Base-by-base conservation (phyloP, 2,329 filamentous ascomycete species). In the Clarireedia hainanense region DNA sequence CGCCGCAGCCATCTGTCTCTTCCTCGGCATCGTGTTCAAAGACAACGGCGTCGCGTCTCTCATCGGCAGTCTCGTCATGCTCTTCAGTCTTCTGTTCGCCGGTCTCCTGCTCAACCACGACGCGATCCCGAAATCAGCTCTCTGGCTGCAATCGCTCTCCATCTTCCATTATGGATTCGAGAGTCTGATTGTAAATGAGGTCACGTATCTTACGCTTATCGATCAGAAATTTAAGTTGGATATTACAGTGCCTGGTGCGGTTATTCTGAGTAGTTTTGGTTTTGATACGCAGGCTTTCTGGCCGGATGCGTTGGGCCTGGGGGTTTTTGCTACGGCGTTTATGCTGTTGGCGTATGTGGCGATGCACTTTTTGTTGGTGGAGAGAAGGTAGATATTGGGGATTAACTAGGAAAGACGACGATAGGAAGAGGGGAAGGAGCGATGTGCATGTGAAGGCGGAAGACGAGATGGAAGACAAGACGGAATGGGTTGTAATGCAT, bases 161-260 rank as follows among this genome's bases (percentile, higher is more conserved):
- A 99, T 99, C 60, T 99, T 99, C 80, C 94, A 99, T 70, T 99
- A 95, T 68, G 92, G 87, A 5, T 97, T 97, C 65, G 94, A 99
- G 76, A 88, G 89, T 2, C 80, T 99, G 14, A 95, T 97, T 60
- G 94, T 99, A 64, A 99, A 97, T 68, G 94, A 99, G 74, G 95
- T 96, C 47, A 85, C 90, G 26, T 89, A 90, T 65, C 77, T 99
- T 45, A 92, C 88, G 0, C 80, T 99, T 26, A 83, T 95, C 43
- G 94, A 99, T 70, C 86, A 94, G 71, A 95, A 97, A 72, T 96
- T 96, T 62, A 94, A 94, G 5, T 81, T 99, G 5, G 91, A 97
- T 67, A 99, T 99, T 60, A 92, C 94, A 52, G 91, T 99, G 0
- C 94, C 94, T 0, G 94, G 94, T 36, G 91, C 92, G 0, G 89